phyloP scores from a whole-genome alignment of 306 rosid genomes.

The Mimosa bimucronata region DNA sequence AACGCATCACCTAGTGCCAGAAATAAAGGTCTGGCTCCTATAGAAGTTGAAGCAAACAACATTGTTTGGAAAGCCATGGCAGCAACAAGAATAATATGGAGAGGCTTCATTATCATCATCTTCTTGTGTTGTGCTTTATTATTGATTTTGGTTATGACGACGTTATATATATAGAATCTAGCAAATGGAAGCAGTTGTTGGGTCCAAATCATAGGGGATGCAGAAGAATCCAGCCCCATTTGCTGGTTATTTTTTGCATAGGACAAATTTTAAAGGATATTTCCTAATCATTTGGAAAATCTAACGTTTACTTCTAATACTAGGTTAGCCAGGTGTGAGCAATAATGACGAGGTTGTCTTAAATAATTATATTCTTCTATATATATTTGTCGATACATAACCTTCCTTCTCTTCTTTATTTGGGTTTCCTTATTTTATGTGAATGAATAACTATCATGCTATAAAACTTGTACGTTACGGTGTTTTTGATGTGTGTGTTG shows the following conservation, averaged over 20 bases:
- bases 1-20: background rate
- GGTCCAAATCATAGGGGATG: slow-evolving; percentile 25
- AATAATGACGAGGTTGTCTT: background rate
- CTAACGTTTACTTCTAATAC: slow-evolving; percentile 13
- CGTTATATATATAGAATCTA: background rate
- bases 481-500: no score
- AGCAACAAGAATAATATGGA: slow-evolving; percentile 12
- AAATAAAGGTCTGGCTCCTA: slow-evolving; percentile 1
- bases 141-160: background rate
- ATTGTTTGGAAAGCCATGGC: background rate
- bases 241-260: background rate
- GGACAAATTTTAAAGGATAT: slow-evolving; percentile 8
- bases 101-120: background rate
- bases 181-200: slow-evolving; percentile 34
- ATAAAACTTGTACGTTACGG: background rate
- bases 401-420: background rate
- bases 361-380: background rate
- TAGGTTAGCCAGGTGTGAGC: slow-evolving; percentile 3
- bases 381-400: background rate
- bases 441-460: background rate
- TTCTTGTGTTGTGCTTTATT: background rate
- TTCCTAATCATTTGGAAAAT: slow-evolving; percentile 24
- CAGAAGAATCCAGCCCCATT: slow-evolving; percentile 8
- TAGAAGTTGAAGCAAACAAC: background rate
- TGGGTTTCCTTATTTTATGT: background rate